Evolutionary conservation across 2,329 filamentous ascomycete genomes (phyloP).

Genomic region (Cladophialophora bantiana): DNA sequence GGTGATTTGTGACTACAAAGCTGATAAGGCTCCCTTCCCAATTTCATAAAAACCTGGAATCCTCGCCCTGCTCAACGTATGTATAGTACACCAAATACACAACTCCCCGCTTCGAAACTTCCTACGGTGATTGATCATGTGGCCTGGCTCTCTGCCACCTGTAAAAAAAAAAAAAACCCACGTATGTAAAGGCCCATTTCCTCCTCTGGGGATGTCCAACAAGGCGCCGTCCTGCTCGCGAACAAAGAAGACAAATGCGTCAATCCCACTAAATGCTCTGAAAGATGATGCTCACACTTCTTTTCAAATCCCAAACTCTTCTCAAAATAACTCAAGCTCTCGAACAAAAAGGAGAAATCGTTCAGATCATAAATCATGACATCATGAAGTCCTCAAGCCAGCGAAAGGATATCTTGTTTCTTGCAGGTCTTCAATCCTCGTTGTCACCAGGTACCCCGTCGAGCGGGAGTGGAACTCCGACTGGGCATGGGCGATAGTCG

Average conservation of each 20-base stretch:
- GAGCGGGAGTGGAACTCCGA: constrained; percentile 6
- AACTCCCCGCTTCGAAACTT: background rate
- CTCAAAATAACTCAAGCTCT: background rate
- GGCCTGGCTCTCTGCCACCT: background rate
- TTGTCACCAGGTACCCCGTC: constrained; percentile 10
- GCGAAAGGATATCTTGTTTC: background rate
- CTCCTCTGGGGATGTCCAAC: background rate
- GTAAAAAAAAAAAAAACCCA: background rate
- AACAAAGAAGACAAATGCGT: background rate
- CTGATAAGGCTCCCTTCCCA: background rate
- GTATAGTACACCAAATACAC: constrained; percentile 3
- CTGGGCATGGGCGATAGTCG: constrained; percentile 4
- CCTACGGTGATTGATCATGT: background rate
- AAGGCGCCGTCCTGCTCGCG: background rate
- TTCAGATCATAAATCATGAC: constrained; percentile 3
- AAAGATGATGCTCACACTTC: background rate
- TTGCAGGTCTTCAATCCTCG: background rate
- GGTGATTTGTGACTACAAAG: background rate
- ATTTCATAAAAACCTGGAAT: background rate
- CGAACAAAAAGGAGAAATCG: background rate
- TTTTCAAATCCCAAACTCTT: background rate
- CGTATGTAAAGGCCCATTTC: background rate
- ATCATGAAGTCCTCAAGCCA: background rate
- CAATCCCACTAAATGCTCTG: background rate
- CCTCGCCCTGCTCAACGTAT: constrained; percentile 4